Conservation (phyloP, 2,329 filamentous ascomycete genomes). For the Alternaria tenuissima region DNA sequence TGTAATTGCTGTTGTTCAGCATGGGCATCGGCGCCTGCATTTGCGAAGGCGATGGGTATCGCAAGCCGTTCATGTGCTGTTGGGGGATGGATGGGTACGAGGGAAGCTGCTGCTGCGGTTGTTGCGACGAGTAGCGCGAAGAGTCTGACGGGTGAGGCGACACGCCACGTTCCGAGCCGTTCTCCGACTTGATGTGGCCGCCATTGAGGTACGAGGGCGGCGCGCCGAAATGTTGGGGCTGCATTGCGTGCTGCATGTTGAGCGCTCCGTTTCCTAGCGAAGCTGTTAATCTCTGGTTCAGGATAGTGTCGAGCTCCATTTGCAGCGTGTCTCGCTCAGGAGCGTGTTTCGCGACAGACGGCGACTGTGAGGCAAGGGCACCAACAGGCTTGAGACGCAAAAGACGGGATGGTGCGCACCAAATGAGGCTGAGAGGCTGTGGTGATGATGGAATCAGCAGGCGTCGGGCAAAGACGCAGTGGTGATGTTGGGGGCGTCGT, state of each 20-base stretch:
- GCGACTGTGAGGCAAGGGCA: slow-evolving; percentile 18
- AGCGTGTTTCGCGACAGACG: slow-evolving; percentile 29
- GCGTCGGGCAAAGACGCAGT: slow-evolving; percentile 33
- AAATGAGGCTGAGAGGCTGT: slow-evolving; percentile 28
- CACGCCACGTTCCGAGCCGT: slow-evolving; percentile 66
- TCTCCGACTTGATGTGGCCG: slow-evolving; percentile 64
- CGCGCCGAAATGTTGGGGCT: slow-evolving; percentile 57
- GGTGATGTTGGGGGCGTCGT: slow-evolving; percentile 16
- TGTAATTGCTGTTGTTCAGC: slow-evolving; percentile 65
- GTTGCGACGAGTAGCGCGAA: slow-evolving; percentile 65
- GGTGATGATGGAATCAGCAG: slow-evolving; percentile 12
- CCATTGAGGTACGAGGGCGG: slow-evolving; percentile 58
- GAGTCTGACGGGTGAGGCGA: slow-evolving; percentile 65
- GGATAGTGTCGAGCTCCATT: slow-evolving; percentile 54
- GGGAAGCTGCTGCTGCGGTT: slow-evolving; percentile 61
- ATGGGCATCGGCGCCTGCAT: slow-evolving; percentile 62
- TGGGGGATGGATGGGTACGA: slow-evolving; percentile 59
- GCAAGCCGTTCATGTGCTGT: slow-evolving; percentile 60
- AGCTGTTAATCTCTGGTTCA: slow-evolving; percentile 54
- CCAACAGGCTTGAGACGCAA: slow-evolving; percentile 26
- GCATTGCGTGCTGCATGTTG: slow-evolving; percentile 55
- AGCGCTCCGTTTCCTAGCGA: slow-evolving; percentile 47
- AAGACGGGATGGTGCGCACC: slow-evolving; percentile 47
- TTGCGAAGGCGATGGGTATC: slow-evolving; percentile 62
- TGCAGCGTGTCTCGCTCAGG: slow-evolving; percentile 11